Evolutionary conservation across 306 rosid genomes (phyloP).

Genomic region (Vachellia pachyceras): DNA sequence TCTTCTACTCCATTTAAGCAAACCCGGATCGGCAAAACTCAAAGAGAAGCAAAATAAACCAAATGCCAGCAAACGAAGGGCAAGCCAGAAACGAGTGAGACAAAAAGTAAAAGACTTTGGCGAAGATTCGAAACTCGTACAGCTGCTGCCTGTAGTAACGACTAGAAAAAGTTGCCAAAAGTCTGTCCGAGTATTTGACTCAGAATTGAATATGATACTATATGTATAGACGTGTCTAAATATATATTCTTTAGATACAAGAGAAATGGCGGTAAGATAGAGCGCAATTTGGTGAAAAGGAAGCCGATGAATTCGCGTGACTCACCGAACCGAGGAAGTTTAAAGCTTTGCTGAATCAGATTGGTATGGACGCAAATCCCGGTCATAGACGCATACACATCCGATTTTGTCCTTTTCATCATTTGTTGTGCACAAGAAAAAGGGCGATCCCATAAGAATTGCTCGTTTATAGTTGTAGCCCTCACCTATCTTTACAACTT

Average conservation of each 20-base stretch:
- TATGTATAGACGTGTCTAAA: not conserved
- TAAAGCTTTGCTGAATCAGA: not conserved
- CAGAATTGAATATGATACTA: not conserved
- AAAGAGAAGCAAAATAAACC: not conserved
- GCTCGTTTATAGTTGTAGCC: not conserved
- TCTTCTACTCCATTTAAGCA: conserved; percentile 8
- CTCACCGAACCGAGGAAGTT: not conserved
- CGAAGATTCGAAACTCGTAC: conserved; percentile 15
- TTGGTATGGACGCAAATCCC: not conserved
- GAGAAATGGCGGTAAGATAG: not conserved
- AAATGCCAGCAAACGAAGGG: not conserved
- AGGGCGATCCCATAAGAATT: not conserved
- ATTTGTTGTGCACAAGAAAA: not conserved
- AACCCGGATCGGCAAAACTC: conserved; percentile 15
- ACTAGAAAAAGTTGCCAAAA: conserved; percentile 9
- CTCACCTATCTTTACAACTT: not conserved
- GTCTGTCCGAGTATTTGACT: conserved; percentile 1
- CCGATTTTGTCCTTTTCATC: not conserved
- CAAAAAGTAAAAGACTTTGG: not conserved
- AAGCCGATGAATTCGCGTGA: not conserved
- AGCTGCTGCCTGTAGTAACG: not conserved
- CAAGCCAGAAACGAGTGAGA: not conserved
- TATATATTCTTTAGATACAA: not conserved
- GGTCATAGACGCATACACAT: not conserved
- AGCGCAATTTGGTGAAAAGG: not conserved